Evolutionary conservation across 1,284 basidiomycete genomes (phyloP), one percentile per base, ranked within the genome.

Genomic region (Ceratobasidium sp.): DNA sequence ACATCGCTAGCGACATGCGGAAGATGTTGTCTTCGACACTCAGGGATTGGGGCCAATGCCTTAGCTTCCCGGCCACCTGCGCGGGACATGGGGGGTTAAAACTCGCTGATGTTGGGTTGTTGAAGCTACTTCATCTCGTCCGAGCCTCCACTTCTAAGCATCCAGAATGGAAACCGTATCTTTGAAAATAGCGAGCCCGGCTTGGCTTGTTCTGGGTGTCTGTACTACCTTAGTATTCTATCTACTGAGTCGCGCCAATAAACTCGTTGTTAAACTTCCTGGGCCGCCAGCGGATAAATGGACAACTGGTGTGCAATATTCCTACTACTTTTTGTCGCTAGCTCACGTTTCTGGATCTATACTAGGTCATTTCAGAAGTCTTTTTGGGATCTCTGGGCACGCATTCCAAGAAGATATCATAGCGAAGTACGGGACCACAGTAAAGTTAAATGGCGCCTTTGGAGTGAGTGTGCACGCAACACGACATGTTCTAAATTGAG

Each of bases 361-460:
- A 14, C 5, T 21, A 69, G 67, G 67, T 38, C 67, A 59, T 41
- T 59, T 70, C 28, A 50, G 35, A 13, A 35, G 26, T 2, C 41
- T 70, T 38, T 30, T 57, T 9, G 67, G 67, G n/a, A 4, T n/a
- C 4, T n/a, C 47, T n/a, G 54, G 43, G 6, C 7, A 18, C 30
- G 11, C 8, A 38, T 55, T 62, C 16, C 86, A 87, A 69, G 81
- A 84, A 41, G 77, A 79, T 6, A 76, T 88, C 23, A 80, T 82
- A 16, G 80, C 83, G 35, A 74, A 76, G 6, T 88, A 84, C 75
- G 87, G 86, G 2, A 83, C 85, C 0, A 82, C 83, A 50, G 82
- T 85, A 54, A 87, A 82, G 74, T 79, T 88, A 2, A 78, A 85
- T 66, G 86, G 86, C 8, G 82, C 87, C 73, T 86, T 88, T 57